These are phyloP conservation scores for Diaporthe amygdali DNA, from an alignment of 2,329 filamentous ascomycete genomes.

Conservation along the genomic window DNA sequence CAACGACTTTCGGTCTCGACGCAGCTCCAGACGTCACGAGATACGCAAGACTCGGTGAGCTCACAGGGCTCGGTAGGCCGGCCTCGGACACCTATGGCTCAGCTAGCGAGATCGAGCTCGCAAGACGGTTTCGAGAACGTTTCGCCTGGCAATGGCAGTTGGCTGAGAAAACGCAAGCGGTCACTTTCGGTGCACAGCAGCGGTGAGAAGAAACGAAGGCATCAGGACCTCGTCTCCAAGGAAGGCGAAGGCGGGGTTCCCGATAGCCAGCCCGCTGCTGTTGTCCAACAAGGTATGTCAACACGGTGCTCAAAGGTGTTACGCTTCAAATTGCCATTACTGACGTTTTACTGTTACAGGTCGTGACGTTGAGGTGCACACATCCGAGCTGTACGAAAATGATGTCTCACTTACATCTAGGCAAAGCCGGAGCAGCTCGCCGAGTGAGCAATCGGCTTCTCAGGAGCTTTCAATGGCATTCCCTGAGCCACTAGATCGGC, in stretches of 20 bases:
- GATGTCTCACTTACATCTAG: background rate
- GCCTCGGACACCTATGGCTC: slow-evolving; percentile 23
- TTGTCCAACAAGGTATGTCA: background rate
- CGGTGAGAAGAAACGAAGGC: slow-evolving; percentile 34
- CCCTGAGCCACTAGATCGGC: background rate
- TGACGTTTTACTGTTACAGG: background rate
- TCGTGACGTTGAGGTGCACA: background rate
- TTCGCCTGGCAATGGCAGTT: slow-evolving; percentile 20
- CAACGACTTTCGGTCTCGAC: background rate
- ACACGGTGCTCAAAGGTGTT: background rate
- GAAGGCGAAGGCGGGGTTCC: slow-evolving; percentile 26
- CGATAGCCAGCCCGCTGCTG: slow-evolving; percentile 28
- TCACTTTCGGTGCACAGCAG: slow-evolving; percentile 30
- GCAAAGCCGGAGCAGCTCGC: background rate
- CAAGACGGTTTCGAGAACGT: slow-evolving; percentile 26
- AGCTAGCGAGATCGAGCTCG: slow-evolving; percentile 26
- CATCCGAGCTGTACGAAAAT: background rate
- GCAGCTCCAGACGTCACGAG: background rate
- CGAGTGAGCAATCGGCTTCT: background rate
- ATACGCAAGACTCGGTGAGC: background rate
- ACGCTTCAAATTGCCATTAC: background rate
- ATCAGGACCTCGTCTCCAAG: slow-evolving; percentile 21
- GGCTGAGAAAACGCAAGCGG: slow-evolving; percentile 37
- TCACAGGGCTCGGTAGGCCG: slow-evolving; percentile 26
- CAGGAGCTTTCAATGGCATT: background rate